Evolutionary conservation across 2,329 filamentous ascomycete species (phyloP), one percentile per base, ranked within the genome.

Genomic region (Cryphonectria japonica): DNA sequence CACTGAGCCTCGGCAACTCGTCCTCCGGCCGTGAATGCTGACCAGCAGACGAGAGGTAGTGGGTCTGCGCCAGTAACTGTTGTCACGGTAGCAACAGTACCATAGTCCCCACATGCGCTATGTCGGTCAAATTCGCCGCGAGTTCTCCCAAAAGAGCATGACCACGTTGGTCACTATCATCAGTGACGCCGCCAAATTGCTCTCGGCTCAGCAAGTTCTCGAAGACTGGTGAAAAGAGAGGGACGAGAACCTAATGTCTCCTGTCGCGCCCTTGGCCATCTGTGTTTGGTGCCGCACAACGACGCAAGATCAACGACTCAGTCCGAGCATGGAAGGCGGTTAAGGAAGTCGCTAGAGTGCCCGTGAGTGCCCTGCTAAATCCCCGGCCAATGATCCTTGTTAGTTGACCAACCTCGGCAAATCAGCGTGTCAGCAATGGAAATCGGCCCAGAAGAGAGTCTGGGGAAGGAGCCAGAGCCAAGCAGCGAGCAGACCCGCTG

Each of bases 381-480:
- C 14, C 54, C 69, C 67, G 73, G 34, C 62, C 70, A 66, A 62
- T 67, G 71, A 74, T 68, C 71, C 70, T 63, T 71, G 71, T 69
- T 69, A 68, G 68, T 34, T 43, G 29, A 37, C 22, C 63, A 65
- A 75, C 75, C 75, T 76, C 75, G 75, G 75, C 75, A 75, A 74
- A 69, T 76, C 73, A 73, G 68, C 68, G 67, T 74, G 67, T 71
- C 73, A 73, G 67, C 72, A 46, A 63, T 52, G 43, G 43, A 71
- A 69, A 72, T 74, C 72, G 54, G 71, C 66, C 69, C 69, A 59
- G 54, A 66, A 57, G 63, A 61, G 62, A 72, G 67, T 72, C 68
- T 68, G 72, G 72, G 72, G 70, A 67, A 69, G 66, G 59, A 68
- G 43, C 57, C n/a, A 46, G 59, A 68, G 43, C 57, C n/a, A 64